These are phyloP conservation scores for Trichoderma asperellum DNA, from an alignment of 2,329 filamentous ascomycete species.

Conservation along the genomic window DNA sequence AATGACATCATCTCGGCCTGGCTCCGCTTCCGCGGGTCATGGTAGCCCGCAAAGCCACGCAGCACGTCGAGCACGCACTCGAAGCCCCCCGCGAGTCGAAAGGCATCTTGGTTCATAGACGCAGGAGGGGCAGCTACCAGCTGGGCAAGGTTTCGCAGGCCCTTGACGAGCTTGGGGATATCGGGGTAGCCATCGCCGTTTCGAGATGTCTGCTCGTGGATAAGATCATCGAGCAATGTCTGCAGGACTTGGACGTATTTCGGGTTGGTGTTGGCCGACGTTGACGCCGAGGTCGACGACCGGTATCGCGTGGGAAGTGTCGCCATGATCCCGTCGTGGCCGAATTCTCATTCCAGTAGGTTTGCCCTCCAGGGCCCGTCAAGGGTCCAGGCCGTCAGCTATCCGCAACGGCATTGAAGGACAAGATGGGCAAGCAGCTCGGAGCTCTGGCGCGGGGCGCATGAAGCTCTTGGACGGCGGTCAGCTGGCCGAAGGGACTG, in stretches of 20 bases:
- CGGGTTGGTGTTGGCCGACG: constrained; percentile 52
- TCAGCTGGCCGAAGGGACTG: constrained; percentile 4
- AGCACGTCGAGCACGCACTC: constrained; percentile 71
- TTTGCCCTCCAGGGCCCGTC: constrained; percentile 42
- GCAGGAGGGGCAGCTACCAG: constrained; percentile 56
- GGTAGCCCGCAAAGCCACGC: constrained; percentile 73
- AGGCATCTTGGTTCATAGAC: constrained; percentile 71
- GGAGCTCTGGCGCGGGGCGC: constrained; percentile 38
- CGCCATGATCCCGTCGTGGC: constrained; percentile 50
- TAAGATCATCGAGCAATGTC: constrained; percentile 55
- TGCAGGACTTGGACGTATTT: constrained; percentile 65
- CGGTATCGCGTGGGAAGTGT: constrained; percentile 61
- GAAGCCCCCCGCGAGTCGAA: constrained; percentile 80
- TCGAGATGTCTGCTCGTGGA: constrained; percentile 41
- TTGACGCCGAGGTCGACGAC: constrained; percentile 66
- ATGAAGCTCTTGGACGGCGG: constrained; percentile 28
- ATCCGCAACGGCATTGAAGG: constrained; percentile 43
- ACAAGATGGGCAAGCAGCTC: constrained; percentile 29
- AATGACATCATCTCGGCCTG: constrained; percentile 66
- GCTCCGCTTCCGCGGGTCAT: constrained; percentile 67
- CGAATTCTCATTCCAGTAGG: constrained; percentile 37
- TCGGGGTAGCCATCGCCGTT: constrained; percentile 52
- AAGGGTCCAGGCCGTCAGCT: constrained; percentile 44
- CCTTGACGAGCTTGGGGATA: constrained; percentile 54
- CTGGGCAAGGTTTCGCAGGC: constrained; percentile 69